phyloP scores from a whole-genome alignment of 495 filamentous ascomycete species.

The Penicillium turbatum region DNA sequence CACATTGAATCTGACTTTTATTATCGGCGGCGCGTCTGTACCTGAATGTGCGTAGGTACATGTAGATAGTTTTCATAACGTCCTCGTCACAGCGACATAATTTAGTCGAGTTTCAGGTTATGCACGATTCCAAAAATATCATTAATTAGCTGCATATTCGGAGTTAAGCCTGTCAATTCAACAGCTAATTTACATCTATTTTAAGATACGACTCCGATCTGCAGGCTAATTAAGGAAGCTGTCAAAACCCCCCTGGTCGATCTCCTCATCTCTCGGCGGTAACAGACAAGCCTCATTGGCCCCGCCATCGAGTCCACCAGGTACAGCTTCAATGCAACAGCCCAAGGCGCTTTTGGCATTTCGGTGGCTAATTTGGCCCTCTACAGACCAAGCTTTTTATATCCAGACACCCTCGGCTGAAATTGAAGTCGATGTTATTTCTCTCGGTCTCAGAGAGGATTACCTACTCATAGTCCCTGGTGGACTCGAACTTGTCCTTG shows the following conservation, averaged over 20 bases:
- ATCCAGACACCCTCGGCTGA: constrained; percentile 23
- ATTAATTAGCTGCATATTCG: not conserved
- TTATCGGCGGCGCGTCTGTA: too few relatives aligned
- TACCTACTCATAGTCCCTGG: not conserved
- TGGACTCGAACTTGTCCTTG: constrained; percentile 1
- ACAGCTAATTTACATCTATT: constrained; percentile 30
- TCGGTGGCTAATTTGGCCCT: constrained; percentile 3
- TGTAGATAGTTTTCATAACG: too few relatives aligned
- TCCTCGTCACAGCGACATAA: too few relatives aligned
- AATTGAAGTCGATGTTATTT: not conserved
- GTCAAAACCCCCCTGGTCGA: constrained; percentile 10
- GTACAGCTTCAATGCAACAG: constrained; percentile 5
- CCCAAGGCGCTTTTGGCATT: constrained; percentile 10
- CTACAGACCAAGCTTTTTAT: constrained; percentile 25
- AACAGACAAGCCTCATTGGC: constrained; percentile 18
- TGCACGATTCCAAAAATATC: constrained; percentile 1
- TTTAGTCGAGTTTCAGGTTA: too few relatives aligned
- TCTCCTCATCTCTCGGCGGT: constrained; percentile 18
- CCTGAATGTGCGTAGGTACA: too few relatives aligned
- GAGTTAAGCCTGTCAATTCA: too few relatives aligned
- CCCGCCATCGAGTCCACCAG: not conserved
- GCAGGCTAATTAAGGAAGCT: constrained; percentile 25
- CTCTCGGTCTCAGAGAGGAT: not conserved
- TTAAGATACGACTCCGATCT: constrained; percentile 6
- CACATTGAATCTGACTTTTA: too few relatives aligned